Evolutionary conservation across 2,329 filamentous ascomycete genomes (phyloP).

Genomic region (Trichoderma arundinaceum): DNA sequence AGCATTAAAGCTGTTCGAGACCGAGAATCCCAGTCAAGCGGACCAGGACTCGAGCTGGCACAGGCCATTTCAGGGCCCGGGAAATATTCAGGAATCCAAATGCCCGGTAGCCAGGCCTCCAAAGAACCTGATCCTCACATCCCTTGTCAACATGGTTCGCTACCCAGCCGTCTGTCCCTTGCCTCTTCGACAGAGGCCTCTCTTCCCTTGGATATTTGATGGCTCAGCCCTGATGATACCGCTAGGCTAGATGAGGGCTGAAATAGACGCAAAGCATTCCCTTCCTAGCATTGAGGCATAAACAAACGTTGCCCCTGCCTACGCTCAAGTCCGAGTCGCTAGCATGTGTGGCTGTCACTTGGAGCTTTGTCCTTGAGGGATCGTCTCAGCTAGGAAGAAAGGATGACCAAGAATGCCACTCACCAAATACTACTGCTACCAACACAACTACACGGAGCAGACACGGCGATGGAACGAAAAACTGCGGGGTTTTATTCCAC

Average conservation of each 20-base stretch:
- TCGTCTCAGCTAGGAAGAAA: conserved; percentile 4
- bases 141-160: conserved; percentile 6
- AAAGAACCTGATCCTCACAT: conserved; percentile 1
- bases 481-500: conserved; percentile 4
- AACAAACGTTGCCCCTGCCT: neutral
- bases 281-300: conserved; percentile 1
- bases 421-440: too few relatives aligned
- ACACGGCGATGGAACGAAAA: too few relatives aligned
- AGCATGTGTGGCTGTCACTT: too few relatives aligned
- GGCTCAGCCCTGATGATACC: too few relatives aligned
- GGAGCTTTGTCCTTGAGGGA: neutral
- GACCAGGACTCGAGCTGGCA: neutral
- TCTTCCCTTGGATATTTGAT: too few relatives aligned
- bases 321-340: neutral
- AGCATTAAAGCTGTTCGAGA: conserved; percentile 4
- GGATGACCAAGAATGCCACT: neutral
- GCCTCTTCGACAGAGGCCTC: neutral
- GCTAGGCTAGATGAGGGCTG: neutral
- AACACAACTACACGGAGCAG: too few relatives aligned
- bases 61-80: conserved; percentile 5
- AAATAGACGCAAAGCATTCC: conserved; percentile 2
- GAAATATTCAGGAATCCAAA: conserved; percentile 1
- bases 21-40: conserved; percentile 12
- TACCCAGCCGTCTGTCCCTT: neutral
- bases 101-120: conserved; percentile 9